Evolutionary conservation across 495 filamentous ascomycete species (phyloP).

Genomic region (Xylaria nigripes): DNA sequence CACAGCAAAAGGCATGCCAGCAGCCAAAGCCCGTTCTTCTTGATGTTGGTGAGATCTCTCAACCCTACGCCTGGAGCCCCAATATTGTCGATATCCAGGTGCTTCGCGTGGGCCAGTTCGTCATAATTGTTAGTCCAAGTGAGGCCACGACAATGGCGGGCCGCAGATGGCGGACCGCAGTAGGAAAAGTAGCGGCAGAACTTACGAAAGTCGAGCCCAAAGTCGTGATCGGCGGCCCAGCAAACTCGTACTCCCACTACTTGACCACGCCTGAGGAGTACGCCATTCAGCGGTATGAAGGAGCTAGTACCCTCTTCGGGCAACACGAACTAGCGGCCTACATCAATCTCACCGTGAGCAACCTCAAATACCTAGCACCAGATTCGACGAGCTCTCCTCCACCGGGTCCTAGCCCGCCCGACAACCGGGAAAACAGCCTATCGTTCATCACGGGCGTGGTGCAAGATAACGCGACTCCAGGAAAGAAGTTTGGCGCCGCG

Average conservation of each 20-base stretch:
- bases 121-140: slow-evolving; percentile 77
- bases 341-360: slow-evolving; percentile 68
- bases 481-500: slow-evolving; percentile 64
- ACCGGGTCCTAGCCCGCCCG: slow-evolving; percentile 62
- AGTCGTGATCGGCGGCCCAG: slow-evolving; percentile 75
- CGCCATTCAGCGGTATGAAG: slow-evolving; percentile 84
- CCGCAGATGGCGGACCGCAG: slow-evolving; percentile 74
- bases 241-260: slow-evolving; percentile 93
- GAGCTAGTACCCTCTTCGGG: slow-evolving; percentile 88
- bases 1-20: slow-evolving; percentile 70
- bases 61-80: slow-evolving; percentile 80
- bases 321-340: slow-evolving; percentile 76
- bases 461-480: slow-evolving; percentile 58
- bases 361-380: slow-evolving; percentile 60
- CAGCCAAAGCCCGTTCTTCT: slow-evolving; percentile 79
- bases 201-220: slow-evolving; percentile 32
- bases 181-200: slow-evolving; percentile 44
- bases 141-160: slow-evolving; percentile 95
- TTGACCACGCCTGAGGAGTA: slow-evolving; percentile 88
- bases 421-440: slow-evolving; percentile 64
- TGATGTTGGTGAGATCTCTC: slow-evolving; percentile 69
- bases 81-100: slow-evolving; percentile 91
- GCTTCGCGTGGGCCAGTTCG: slow-evolving; percentile 80
- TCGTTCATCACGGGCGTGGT: slow-evolving; percentile 76
- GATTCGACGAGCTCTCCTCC: slow-evolving; percentile 37